Evolutionary conservation across 371 early-diverging fungal species (phyloP), one percentile per base, ranked within the genome.

Genomic region (Mucor irregularis): DNA sequence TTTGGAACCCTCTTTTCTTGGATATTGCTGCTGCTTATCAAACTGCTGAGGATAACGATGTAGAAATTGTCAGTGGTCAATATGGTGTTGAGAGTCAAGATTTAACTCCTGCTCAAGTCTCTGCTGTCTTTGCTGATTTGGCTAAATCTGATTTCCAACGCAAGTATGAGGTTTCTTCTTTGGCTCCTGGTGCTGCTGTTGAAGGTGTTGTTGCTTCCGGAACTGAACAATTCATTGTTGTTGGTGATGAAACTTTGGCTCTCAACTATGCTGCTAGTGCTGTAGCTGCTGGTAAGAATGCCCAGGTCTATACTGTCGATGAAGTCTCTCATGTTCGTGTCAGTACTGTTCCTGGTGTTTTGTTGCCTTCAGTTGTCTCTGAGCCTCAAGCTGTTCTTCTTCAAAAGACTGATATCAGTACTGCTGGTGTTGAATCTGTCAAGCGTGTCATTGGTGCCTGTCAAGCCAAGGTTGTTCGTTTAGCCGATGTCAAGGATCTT

Each of bases 1-100:
- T 82, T 34, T 90, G 89, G 89, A 88, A 87, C 30, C 91, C 91
- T 17, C 71, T 91, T 39, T 87, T 90, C 72, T 81, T 92, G 52
- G 91, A 91, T 55, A 74, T 91, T 31, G 82, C 86, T 3, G 79
- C 87, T 31, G 76, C 85, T 9, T 85, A 85, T 59, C 85, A 87
- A 58, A 62, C 84, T 17, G 70, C 69, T 28, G 73, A 74, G 30
- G 61, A 75, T 35, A 66, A 78, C 9, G 59, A 65, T 21, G 73
- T 72, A 0, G 76, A 81, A 34, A 78, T 80, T 50, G 67, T 62
- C 29, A 80, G 83, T 56, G 80, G 83, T 14, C 81, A 80, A 46
- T 84, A 78, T 64, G 77, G 78, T 55, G 79, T 77, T 6, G 66
- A 73, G 14, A 66, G 68, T 16, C 49, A 56, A 6, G 75, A 77